Evolutionary conservation across 179 eudicot species (phyloP).

Genomic region (Silene coronaria): DNA sequence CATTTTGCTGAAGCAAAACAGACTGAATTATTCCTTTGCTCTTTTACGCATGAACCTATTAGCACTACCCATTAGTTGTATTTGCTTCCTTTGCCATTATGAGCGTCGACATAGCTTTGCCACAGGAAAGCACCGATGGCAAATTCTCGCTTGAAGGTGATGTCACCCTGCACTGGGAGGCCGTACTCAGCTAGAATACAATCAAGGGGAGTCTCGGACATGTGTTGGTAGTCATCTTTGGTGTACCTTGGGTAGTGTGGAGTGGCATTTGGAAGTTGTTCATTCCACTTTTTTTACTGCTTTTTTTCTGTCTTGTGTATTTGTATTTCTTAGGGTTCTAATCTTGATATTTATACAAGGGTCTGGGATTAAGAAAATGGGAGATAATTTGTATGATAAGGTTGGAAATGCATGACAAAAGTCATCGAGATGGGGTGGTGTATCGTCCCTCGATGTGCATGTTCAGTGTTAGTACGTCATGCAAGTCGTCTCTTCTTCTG

Average conservation of each 20-base stretch:
- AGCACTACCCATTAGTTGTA: conserved; percentile 6
- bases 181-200: conserved; percentile 62
- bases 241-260: conserved; percentile 77
- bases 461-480: conserved; percentile 14
- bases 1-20: not conserved
- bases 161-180: conserved; percentile 41
- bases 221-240: conserved; percentile 47
- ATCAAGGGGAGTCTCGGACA: conserved; percentile 57
- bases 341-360: not conserved
- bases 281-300: conserved; percentile 7
- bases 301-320: not conserved
- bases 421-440: conserved; percentile 26
- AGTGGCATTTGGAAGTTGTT: conserved; percentile 62
- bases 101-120: conserved; percentile 31
- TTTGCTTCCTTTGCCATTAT: conserved; percentile 4
- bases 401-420: conserved; percentile 23
- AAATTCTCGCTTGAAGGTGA: conserved; percentile 56
- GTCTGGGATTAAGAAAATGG: not conserved
- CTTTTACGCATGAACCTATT: not conserved
- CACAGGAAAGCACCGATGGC: conserved; percentile 87
- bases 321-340: not conserved
- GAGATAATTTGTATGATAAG: not conserved
- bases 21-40: not conserved
- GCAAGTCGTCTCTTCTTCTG: conserved; percentile 19
- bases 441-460: conserved; percentile 19